Evolutionary conservation across 352 stramenopile species (phyloP).

Genomic region (Phytopythium boreale): DNA sequence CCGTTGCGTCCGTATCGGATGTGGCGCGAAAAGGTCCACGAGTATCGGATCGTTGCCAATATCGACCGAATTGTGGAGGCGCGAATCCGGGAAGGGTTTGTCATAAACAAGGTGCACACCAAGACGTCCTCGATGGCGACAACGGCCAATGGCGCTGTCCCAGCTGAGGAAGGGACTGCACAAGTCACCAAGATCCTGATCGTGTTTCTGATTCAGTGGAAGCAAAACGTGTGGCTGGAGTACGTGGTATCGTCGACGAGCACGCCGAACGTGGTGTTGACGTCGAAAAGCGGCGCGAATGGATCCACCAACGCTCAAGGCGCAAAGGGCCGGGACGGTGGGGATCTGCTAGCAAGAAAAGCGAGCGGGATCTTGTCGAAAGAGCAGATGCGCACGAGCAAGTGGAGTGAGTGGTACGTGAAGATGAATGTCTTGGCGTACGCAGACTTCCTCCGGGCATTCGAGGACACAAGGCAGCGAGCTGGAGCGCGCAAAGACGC

Average conservation of each 20-base stretch:
- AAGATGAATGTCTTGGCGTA: slow-evolving; percentile 85
- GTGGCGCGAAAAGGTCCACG: slow-evolving; percentile 87
- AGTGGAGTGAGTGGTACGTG: slow-evolving; percentile 80
- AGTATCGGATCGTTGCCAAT: slow-evolving; percentile 83
- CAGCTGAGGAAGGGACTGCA: not conserved
- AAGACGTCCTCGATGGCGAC: slow-evolving; percentile 22
- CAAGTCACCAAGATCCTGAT: slow-evolving; percentile 68
- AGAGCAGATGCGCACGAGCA: slow-evolving; percentile 32
- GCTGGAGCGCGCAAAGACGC: slow-evolving; percentile 9
- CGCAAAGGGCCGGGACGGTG: slow-evolving; percentile 10
- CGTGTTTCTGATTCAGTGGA: slow-evolving; percentile 86
- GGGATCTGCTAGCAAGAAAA: slow-evolving; percentile 14
- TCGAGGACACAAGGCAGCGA: slow-evolving; percentile 58
- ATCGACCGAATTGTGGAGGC: slow-evolving; percentile 82
- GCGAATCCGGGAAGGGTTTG: slow-evolving; percentile 77
- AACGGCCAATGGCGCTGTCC: not conserved
- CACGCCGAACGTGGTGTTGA: slow-evolving; percentile 2
- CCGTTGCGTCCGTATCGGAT: slow-evolving; percentile 77
- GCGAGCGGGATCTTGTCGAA: slow-evolving; percentile 29
- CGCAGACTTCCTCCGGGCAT: slow-evolving; percentile 78
- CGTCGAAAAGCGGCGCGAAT: not conserved
- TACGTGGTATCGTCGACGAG: slow-evolving; percentile 80
- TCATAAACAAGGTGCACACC: slow-evolving; percentile 77
- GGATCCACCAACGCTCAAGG: slow-evolving; percentile 22
- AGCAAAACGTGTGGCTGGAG: slow-evolving; percentile 88